These are phyloP conservation scores for Neodidymelliopsis sp. DNA, from an alignment of 2,329 filamentous ascomycete species.

Conservation along the genomic window DNA sequence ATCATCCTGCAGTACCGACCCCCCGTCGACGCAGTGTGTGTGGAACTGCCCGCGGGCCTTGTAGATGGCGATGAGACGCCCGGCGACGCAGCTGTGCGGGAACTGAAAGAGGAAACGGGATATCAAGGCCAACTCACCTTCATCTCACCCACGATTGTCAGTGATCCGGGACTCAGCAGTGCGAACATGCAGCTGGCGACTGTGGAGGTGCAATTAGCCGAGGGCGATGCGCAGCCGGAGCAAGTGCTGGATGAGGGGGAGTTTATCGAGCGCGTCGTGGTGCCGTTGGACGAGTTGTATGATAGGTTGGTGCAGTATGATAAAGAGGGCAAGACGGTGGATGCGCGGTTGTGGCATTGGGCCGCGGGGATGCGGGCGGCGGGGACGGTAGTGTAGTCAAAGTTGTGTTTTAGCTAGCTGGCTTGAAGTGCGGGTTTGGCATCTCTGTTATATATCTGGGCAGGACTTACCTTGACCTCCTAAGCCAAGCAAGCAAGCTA, in stretches of 20 bases:
- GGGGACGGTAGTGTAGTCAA: too few relatives aligned
- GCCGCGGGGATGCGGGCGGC: slow-evolving; percentile 65
- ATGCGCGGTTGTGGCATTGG: slow-evolving; percentile 68
- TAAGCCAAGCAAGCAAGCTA: too few relatives aligned
- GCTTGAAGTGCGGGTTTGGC: too few relatives aligned
- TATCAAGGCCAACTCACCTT: slow-evolving; percentile 61
- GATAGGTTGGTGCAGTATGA: slow-evolving; percentile 58
- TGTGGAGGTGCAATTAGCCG: slow-evolving; percentile 63
- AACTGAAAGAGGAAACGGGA: slow-evolving; percentile 69
- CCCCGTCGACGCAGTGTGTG: slow-evolving; percentile 64
- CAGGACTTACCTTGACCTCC: too few relatives aligned
- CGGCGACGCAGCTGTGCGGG: slow-evolving; percentile 63
- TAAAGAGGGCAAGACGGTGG: slow-evolving; percentile 60
- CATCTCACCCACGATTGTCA: slow-evolving; percentile 72
- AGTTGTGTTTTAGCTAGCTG: too few relatives aligned
- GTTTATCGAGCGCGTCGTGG: slow-evolving; percentile 66
- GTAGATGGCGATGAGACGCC: slow-evolving; percentile 66
- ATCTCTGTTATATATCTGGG: too few relatives aligned
- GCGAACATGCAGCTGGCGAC: slow-evolving; percentile 69
- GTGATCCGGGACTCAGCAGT: slow-evolving; percentile 67
- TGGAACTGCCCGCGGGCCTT: slow-evolving; percentile 68
- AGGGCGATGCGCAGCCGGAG: slow-evolving; percentile 60
- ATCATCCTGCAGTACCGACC: slow-evolving; percentile 68
- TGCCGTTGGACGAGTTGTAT: slow-evolving; percentile 65
- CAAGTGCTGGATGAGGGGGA: slow-evolving; percentile 68